Percentiles rank a stretch among this genome's conserved stretches.
Evolutionary conservation across 441 rosid species (phyloP).

Genomic region (Populus hybrid): DNA sequence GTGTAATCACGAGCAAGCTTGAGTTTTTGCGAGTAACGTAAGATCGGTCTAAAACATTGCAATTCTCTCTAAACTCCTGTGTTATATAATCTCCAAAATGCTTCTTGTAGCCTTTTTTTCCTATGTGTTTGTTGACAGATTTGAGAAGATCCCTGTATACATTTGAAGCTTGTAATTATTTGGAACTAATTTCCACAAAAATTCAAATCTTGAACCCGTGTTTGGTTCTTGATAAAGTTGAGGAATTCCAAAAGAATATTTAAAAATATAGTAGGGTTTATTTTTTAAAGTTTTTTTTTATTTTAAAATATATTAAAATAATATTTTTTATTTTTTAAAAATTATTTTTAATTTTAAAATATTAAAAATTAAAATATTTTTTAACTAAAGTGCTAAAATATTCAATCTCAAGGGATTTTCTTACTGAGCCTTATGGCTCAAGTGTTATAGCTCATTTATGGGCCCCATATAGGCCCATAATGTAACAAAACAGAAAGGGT

Average conservation of each 20-base stretch:
- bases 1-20: conserved; percentile 65
- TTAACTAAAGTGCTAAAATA: too few relatives aligned
- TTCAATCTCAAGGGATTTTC: too few relatives aligned
- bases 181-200: conserved; percentile 38
- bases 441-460: not conserved
- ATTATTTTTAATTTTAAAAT: too few relatives aligned
- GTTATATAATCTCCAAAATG: conserved; percentile 63
- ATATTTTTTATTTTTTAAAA: too few relatives aligned
- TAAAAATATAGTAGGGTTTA: too few relatives aligned
- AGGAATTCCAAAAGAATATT: not conserved
- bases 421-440: not conserved
- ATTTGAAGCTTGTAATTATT: conserved; percentile 45
- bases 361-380: too few relatives aligned
- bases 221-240: not conserved
- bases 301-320: too few relatives aligned
- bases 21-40: conserved; percentile 57
- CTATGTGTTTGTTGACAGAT: conserved; percentile 67
- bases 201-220: too few relatives aligned
- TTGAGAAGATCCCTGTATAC: conserved; percentile 69
- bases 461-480: not conserved
- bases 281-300: too few relatives aligned
- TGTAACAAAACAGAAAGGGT: not conserved
- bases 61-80: conserved; percentile 54
- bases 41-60: conserved; percentile 31
- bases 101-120: conserved; percentile 63